These are phyloP conservation scores for Fusarium heterosporum DNA, from an alignment of 2,329 filamentous ascomycete genomes.

Conservation along the genomic window DNA sequence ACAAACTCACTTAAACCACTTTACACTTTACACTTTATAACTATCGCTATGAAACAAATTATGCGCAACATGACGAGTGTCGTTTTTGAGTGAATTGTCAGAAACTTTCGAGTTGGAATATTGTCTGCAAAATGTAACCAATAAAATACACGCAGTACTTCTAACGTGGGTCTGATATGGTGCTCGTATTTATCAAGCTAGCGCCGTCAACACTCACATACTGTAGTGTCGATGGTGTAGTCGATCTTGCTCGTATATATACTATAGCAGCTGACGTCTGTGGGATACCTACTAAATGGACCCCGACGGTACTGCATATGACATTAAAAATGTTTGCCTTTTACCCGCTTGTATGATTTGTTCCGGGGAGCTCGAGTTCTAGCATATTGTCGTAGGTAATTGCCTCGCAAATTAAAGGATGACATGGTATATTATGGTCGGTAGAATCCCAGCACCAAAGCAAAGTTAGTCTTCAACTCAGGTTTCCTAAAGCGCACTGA, in stretches of 20 bases:
- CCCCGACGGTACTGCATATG: background rate
- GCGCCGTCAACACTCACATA: conserved; percentile 4
- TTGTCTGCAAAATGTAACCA: no score
- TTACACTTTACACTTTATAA: no score
- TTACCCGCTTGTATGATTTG: background rate
- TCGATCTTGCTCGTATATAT: conserved; percentile 34
- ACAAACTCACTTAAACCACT: no score
- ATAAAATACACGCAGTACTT: background rate
- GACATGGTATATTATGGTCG: background rate
- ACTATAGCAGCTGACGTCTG: background rate
- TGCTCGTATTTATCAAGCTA: conserved; percentile 16
- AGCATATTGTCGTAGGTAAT: background rate
- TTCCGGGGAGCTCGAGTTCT: background rate
- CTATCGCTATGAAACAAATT: no score
- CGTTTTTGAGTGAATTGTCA: background rate
- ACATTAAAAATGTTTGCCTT: background rate
- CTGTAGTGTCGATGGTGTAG: background rate
- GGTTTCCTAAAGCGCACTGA: background rate
- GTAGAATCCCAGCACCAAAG: background rate
- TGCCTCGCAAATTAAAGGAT: no score
- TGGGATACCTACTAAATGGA: conserved; percentile 7
- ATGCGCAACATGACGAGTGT: no score
- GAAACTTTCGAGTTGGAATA: background rate
- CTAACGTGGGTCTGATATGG: background rate
- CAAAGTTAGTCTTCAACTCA: background rate